Evolutionary conservation across 2,329 filamentous ascomycete genomes (phyloP).

Genomic region (Aurifilum marmelostoma): DNA sequence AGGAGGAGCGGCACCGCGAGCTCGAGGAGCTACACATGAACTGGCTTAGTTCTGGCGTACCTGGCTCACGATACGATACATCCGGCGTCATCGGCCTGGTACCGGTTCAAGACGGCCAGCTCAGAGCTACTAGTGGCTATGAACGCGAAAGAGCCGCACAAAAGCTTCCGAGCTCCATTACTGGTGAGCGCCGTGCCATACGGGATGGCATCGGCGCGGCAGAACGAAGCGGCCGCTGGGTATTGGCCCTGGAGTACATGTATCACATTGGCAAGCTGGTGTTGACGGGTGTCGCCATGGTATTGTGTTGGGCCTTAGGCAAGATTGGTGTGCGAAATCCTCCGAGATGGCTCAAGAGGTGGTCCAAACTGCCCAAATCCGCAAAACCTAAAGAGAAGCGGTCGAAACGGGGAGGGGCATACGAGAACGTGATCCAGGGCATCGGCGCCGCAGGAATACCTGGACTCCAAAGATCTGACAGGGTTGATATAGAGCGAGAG

Average conservation of each 20-base stretch:
- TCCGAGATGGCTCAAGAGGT: conserved; percentile 65
- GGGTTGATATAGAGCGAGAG: conserved; percentile 81
- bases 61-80: conserved; percentile 54
- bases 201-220: conserved; percentile 75
- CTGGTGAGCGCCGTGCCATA: conserved; percentile 47
- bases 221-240: conserved; percentile 78
- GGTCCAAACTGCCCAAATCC: conserved; percentile 47
- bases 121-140: conserved; percentile 60
- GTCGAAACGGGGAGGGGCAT: conserved; percentile 37
- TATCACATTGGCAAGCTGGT: conserved; percentile 72
- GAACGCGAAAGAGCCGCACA: conserved; percentile 71
- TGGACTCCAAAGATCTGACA: conserved; percentile 60
- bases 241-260: conserved; percentile 75
- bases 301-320: conserved; percentile 57
- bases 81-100: conserved; percentile 59
- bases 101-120: conserved; percentile 53
- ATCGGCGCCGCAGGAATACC: conserved; percentile 46
- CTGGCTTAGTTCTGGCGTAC: conserved; percentile 51
- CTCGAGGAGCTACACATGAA: conserved; percentile 64
- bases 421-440: conserved; percentile 57
- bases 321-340: conserved; percentile 62
- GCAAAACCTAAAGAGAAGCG: conserved; percentile 27
- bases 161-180: conserved; percentile 52
- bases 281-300: conserved; percentile 59
- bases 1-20: conserved; percentile 82